A percentile compares a stretch with the other conserved stretches of the same genome.
Evolutionary conservation across 2,329 filamentous ascomycete species (phyloP).

Genomic region (Penicillium freii): DNA sequence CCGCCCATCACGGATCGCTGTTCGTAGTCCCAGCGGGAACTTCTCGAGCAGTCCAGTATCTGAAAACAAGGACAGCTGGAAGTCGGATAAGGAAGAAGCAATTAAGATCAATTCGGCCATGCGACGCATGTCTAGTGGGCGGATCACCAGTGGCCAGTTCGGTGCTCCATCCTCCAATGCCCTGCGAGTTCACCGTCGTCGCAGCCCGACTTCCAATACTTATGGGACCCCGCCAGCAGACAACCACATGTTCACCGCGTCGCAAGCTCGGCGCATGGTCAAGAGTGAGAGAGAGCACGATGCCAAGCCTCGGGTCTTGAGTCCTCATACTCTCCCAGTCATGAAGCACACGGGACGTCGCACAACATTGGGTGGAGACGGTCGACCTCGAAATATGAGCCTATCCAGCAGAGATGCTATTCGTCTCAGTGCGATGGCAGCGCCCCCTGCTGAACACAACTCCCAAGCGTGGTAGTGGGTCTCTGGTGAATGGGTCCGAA

Average conservation of each 20-base stretch:
- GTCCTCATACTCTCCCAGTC: constrained; percentile 59
- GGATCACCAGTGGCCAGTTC: constrained; percentile 35
- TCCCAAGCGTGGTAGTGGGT: constrained; percentile 28
- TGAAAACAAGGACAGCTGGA: constrained; percentile 52
- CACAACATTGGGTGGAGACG: constrained; percentile 44
- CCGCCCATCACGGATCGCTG: constrained; percentile 39
- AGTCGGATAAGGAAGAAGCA: constrained; percentile 50
- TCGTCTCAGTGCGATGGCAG: constrained; percentile 40
- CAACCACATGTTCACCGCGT: constrained; percentile 61
- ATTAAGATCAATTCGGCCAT: constrained; percentile 57
- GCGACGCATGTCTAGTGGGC: constrained; percentile 49
- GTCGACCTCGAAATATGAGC: constrained; percentile 40
- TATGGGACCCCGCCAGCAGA: constrained; percentile 56
- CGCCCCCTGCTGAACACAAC: constrained; percentile 34
- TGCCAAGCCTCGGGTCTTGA: constrained; percentile 57
- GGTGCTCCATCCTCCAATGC: constrained; percentile 40
- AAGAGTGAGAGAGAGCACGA: constrained; percentile 59
- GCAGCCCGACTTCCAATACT: constrained; percentile 54
- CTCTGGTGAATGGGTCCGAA: constrained; percentile 26
- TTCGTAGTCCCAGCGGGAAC: constrained; percentile 41
- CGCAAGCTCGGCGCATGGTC: constrained; percentile 66
- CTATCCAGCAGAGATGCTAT: constrained; percentile 40
- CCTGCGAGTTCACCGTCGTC: constrained; percentile 51
- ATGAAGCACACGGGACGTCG: constrained; percentile 52
- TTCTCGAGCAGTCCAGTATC: constrained; percentile 40